These are phyloP conservation scores for Pseudogymnoascus sp. DNA, from an alignment of 2,329 filamentous ascomycete species.

Conservation along the genomic window DNA sequence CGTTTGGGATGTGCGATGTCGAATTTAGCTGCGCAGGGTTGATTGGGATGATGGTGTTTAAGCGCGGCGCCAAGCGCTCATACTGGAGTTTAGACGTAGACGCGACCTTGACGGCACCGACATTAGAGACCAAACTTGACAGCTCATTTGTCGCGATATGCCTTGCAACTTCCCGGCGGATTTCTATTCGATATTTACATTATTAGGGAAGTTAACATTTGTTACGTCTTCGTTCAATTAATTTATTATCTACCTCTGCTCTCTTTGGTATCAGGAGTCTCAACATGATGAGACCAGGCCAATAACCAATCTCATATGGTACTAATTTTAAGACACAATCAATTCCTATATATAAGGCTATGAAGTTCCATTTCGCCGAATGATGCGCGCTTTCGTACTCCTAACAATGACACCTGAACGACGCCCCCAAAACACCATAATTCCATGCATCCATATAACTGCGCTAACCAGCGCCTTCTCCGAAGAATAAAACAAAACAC, in stretches of 20 bases:
- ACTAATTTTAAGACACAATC: conserved; percentile 4
- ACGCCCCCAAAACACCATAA: conserved; percentile 11
- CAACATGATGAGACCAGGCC: neutral
- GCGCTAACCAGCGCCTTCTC: neutral
- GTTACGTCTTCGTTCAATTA: neutral
- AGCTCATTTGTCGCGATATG: neutral
- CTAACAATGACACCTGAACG: conserved; percentile 1
- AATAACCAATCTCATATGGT: neutral
- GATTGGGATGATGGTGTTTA: neutral
- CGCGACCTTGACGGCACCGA: neutral
- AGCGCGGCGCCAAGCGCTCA: neutral
- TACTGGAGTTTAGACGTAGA: neutral
- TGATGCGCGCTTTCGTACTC: conserved; percentile 4
- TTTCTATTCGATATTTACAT: neutral
- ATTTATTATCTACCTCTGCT: neutral
- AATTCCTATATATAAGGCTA: neutral
- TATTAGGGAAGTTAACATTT: neutral
- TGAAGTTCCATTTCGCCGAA: conserved; percentile 4
- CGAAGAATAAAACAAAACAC: conserved; percentile 10
- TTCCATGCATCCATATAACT: conserved; percentile 13
- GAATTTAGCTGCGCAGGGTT: neutral
- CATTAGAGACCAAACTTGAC: neutral
- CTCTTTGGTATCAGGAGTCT: neutral
- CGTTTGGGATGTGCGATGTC: neutral
- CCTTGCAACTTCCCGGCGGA: neutral